Conservation (phyloP, 176 grass and related monocot species). For the Triticum turgidum region DNA sequence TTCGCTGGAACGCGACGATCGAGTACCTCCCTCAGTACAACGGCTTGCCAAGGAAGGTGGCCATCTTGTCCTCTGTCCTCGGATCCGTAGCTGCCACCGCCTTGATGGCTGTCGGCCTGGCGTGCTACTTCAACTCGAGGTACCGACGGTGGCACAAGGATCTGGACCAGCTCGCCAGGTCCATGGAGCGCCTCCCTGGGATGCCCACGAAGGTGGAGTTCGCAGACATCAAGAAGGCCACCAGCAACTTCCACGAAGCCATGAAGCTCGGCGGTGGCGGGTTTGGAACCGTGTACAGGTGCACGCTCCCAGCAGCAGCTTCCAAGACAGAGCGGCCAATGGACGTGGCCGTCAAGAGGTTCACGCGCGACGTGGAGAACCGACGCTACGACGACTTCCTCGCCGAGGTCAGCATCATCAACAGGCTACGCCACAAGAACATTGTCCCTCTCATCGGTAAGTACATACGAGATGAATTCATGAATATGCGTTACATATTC, state of each 20-base stretch:
- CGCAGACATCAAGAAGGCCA: conserved; percentile 1
- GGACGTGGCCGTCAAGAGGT: conserved; percentile 11
- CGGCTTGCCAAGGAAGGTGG: too few species aligned
- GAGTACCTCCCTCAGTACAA: not conserved
- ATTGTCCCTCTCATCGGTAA: not conserved
- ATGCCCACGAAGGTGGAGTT: not conserved
- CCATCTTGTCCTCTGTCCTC: not conserved
- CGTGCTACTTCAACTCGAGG: not conserved
- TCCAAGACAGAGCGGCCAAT: not conserved
- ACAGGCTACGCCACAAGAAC: not conserved
- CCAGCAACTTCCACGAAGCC: not conserved
- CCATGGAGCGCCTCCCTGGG: not conserved
- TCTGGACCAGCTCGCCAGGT: not conserved
- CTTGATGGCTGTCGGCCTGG: not conserved
- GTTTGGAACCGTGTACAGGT: not conserved
- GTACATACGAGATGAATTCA: not conserved
- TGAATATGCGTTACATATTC: too few species aligned
- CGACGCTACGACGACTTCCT: conserved; percentile 4
- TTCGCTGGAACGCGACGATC: not conserved
- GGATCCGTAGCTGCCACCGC: not conserved
- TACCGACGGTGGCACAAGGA: not conserved
- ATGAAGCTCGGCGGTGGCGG: not conserved
- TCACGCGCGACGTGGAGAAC: not conserved
- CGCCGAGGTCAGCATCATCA: not conserved
- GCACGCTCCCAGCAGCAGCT: not conserved